Evolutionary conservation across 768 basidiomycete genomes (phyloP), one percentile per base, ranked within the genome.

Genomic region (Dioszegia aurantiaca): DNA sequence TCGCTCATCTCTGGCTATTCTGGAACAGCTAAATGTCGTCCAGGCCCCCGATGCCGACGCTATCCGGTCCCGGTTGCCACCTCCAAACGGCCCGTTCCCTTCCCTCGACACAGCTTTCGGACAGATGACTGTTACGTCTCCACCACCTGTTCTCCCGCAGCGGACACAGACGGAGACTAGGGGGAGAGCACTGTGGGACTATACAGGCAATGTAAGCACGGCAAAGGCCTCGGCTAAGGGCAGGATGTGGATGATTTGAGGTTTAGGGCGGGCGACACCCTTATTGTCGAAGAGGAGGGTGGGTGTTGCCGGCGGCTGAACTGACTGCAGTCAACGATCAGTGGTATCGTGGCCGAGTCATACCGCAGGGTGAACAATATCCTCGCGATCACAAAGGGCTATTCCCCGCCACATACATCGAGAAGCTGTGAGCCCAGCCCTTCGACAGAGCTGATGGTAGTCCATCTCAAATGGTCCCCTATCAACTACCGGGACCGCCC

Each of bases 171-270:
- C 59, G 16, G 48, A 40, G 19, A 24, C 59, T 4, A 53, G 51
- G 26, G 55, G 58, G 14, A 53, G 59, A 39, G 71, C 71, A 0
- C 45, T 73, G 28, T 73, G 71, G 71, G 71, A 73, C 51, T 73
- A 70, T 46, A 56, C 46, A 37, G 71, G 71, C 10, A 68, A 56
- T 19, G 70, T 72, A 37, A 39, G 70, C 59, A 5, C 12, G 23
- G 40, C 21, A 1, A 27, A 12, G 1, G 16, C n/a, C 55, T 60
- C 53, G 60, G 41, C 23, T 43, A 39, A 53, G 27, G 23, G 26
- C 16, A 89, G 87, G 86, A 88, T 37, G 88, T 87, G 5, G 83
- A 86, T 28, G 90, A 93, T 69, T 80, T 93, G 6, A 82, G 84
- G 1, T 90, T 93, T 80, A 68, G 79, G 27, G 70, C 82, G 0